Evolutionary conservation across 2,329 filamentous ascomycete genomes (phyloP).

Genomic region (Cladosporium sp.): DNA sequence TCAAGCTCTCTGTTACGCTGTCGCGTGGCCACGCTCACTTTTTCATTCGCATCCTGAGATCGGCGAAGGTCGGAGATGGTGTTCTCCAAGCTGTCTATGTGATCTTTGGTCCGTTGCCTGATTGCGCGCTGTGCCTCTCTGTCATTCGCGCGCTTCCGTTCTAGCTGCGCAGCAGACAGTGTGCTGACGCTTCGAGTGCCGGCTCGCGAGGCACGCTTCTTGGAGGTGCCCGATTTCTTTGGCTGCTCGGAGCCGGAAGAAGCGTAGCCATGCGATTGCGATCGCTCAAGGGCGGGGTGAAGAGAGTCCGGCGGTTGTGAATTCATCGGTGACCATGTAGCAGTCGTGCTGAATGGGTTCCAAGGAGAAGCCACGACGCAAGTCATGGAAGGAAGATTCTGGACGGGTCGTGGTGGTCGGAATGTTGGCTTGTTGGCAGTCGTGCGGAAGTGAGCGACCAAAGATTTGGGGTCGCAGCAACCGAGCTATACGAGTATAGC

Average conservation of each 20-base stretch:
- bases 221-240: conserved; percentile 20
- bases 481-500: neutral
- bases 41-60: conserved; percentile 41
- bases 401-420: neutral
- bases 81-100: conserved; percentile 52
- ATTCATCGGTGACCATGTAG: conserved; percentile 29
- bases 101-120: conserved; percentile 52
- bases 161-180: conserved; percentile 51
- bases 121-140: conserved; percentile 55
- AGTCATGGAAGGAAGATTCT: conserved; percentile 20
- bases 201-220: conserved; percentile 47
- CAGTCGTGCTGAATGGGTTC: conserved; percentile 23
- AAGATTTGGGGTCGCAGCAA: neutral
- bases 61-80: conserved; percentile 48
- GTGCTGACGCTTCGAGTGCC: conserved; percentile 53
- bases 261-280: conserved; percentile 23
- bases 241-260: conserved; percentile 24
- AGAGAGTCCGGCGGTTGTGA: conserved; percentile 18
- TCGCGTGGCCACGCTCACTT: conserved; percentile 44
- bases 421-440: neutral
- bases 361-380: conserved; percentile 27
- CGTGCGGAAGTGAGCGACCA: neutral
- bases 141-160: conserved; percentile 55
- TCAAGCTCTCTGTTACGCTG: conserved; percentile 50
- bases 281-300: conserved; percentile 19